Evolutionary conservation across 148 eudicot species (phyloP).

Genomic region (Vaccinium corymbosum): DNA sequence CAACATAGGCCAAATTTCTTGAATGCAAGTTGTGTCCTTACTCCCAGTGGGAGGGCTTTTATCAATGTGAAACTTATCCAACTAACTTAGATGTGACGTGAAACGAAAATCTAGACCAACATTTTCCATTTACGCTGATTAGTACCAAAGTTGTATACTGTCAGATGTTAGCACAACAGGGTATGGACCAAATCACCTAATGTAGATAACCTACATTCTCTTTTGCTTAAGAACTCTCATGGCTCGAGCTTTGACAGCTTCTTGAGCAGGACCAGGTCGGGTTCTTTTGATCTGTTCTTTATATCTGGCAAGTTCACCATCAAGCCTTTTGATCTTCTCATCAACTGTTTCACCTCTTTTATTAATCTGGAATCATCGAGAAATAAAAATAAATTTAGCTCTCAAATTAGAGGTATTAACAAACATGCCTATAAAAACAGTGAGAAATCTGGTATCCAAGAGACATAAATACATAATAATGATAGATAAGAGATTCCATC

Average conservation of each 20-base stretch:
- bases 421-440: neutral
- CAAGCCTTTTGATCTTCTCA: conserved; percentile 86
- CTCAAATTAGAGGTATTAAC: neutral
- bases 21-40: neutral
- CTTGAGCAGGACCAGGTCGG: conserved; percentile 93
- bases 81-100: neutral
- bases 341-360: conserved; percentile 89
- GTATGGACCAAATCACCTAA: neutral
- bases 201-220: conserved; percentile 51
- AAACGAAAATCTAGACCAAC: neutral
- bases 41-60: neutral
- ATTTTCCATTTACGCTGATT: neutral
- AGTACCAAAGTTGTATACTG: neutral
- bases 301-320: conserved; percentile 72
- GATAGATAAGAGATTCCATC: neutral
- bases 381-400: conserved; percentile 1
- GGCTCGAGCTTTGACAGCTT: conserved; percentile 93
- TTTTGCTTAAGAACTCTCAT: conserved; percentile 94
- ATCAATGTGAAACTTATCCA: neutral
- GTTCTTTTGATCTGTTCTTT: conserved; percentile 90
- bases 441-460: neutral
- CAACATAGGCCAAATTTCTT: neutral
- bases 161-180: neutral
- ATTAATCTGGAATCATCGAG: conserved; percentile 48
- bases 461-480: neutral